A percentile compares a stretch with the other conserved stretches of the same genome.
phyloP scores from a whole-genome alignment of 495 filamentous ascomycete genomes.

The Wilcoxina mikolae region DNA sequence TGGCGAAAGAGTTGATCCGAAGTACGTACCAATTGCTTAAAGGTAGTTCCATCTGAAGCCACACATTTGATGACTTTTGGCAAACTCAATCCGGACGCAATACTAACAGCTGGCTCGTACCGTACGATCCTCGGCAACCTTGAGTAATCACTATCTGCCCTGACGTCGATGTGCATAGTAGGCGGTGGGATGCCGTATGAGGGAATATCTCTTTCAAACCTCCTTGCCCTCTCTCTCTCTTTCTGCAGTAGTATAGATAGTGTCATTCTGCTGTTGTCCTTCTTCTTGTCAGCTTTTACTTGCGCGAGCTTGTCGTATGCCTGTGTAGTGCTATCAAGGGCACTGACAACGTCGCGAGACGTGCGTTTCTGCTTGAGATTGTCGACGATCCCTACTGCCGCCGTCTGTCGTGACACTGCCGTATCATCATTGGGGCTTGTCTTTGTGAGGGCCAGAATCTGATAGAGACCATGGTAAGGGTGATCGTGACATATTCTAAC shows the following conservation, averaged over 20 bases:
- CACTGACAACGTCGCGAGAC: slow-evolving; percentile 40
- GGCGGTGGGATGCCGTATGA: slow-evolving; percentile 64
- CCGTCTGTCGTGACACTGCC: slow-evolving; percentile 53
- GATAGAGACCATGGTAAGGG: slow-evolving; percentile 91
- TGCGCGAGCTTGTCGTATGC: slow-evolving; percentile 59
- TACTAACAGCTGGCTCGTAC: slow-evolving; percentile 56
- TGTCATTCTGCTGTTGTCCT: background rate
- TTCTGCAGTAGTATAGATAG: background rate
- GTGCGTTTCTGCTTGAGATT: slow-evolving; percentile 34
- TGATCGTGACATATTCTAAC: slow-evolving; percentile 76
- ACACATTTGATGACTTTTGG: slow-evolving; percentile 79
- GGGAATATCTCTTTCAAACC: slow-evolving; percentile 42
- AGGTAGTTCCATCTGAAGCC: slow-evolving; percentile 57
- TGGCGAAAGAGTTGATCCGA: background rate
- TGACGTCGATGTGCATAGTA: slow-evolving; percentile 70
- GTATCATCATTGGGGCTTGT: slow-evolving; percentile 54
- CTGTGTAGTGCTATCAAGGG: slow-evolving; percentile 56
- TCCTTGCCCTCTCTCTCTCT: slow-evolving; percentile 2
- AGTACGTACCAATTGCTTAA: slow-evolving; percentile 61
- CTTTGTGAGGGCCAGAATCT: slow-evolving; percentile 70
- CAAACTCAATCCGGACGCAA: slow-evolving; percentile 78
- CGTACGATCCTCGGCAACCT: slow-evolving; percentile 52
- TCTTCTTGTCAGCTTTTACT: slow-evolving; percentile 33
- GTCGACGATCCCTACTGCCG: slow-evolving; percentile 51
- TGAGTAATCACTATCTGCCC: slow-evolving; percentile 58